Percentiles rank a stretch among this genome's conserved stretches.
phyloP scores from a whole-genome alignment of 495 filamentous ascomycete species.

The Aspergillus ostianus region DNA sequence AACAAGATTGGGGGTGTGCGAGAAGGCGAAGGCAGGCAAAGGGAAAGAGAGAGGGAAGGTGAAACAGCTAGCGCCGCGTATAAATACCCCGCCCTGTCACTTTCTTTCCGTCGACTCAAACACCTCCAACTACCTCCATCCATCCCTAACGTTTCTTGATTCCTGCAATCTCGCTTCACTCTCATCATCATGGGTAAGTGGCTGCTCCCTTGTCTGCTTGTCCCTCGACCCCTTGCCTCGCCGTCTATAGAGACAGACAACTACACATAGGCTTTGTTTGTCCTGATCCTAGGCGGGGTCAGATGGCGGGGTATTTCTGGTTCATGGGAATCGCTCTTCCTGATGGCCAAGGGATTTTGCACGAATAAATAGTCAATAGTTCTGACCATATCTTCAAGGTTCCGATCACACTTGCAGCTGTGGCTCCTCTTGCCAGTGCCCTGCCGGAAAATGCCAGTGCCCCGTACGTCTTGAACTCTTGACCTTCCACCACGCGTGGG shows the following conservation, averaged over 20 bases:
- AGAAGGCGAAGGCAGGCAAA: too few relatives aligned
- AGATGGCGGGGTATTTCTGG: constrained; percentile 1
- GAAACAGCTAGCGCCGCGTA: neutral
- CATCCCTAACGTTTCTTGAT: neutral
- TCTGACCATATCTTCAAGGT: constrained; percentile 18
- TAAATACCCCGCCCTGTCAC: constrained; percentile 1
- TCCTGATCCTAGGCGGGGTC: neutral
- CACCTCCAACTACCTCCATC: neutral
- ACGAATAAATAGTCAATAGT: neutral
- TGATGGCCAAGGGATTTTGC: neutral
- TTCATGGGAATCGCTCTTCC: neutral
- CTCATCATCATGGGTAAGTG: constrained; percentile 9
- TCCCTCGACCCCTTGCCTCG: neutral
- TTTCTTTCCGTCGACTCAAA: neutral
- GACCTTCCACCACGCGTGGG: neutral
- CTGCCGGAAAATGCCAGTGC: constrained; percentile 46
- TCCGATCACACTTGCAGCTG: constrained; percentile 45
- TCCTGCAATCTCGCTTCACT: constrained; percentile 1
- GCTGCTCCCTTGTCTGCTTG: neutral
- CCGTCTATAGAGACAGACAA: neutral
- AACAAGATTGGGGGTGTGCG: neutral
- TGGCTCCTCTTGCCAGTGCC: constrained; percentile 47
- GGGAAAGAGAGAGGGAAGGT: neutral
- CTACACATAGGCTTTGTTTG: neutral
- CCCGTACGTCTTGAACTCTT: constrained; percentile 31